Percentiles rank a stretch among this genome's conserved stretches.
Evolutionary conservation across 805 yeast species (phyloP).

Genomic region (Saccharomycopsis vini): DNA sequence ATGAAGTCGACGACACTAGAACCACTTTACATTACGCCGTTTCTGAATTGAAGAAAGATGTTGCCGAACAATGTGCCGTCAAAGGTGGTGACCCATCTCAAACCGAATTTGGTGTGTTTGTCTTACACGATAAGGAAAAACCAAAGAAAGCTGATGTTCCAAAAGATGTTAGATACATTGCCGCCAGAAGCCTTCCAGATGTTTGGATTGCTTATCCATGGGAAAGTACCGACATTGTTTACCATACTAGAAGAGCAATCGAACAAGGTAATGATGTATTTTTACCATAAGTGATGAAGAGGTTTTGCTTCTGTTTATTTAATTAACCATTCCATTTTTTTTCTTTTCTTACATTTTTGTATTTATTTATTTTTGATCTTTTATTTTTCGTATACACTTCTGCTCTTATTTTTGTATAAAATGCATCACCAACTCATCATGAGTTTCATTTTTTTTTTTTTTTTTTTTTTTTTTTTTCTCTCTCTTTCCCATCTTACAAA

Average conservation of each 20-base stretch:
- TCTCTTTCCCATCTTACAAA: no score
- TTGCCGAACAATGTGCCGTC: slow-evolving; percentile 48
- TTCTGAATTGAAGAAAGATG: slow-evolving; percentile 65
- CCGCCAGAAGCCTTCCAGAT: slow-evolving; percentile 69
- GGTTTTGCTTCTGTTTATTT: no score
- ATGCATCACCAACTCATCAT: no score
- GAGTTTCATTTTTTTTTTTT: neutral
- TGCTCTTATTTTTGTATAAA: neutral
- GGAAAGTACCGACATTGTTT: slow-evolving; percentile 71
- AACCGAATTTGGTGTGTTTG: slow-evolving; percentile 68
- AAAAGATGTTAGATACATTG: slow-evolving; percentile 57
- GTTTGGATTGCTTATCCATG: slow-evolving; percentile 84
- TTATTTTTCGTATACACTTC: neutral
- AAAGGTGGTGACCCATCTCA: slow-evolving; percentile 41
- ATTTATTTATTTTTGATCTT: no score
- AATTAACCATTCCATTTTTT: neutral
- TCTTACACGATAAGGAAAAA: slow-evolving; percentile 67
- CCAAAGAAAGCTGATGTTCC: slow-evolving; percentile 68
- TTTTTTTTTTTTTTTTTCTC: no score
- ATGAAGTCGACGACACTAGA: slow-evolving; percentile 82
- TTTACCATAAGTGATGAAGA: slow-evolving; percentile 9
- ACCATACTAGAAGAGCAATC: slow-evolving; percentile 61
- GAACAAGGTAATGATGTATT: slow-evolving; percentile 62
- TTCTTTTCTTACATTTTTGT: no score
- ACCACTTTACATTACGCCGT: slow-evolving; percentile 77